phyloP scores from a whole-genome alignment of 345 rosid genomes.

The Angophora floribunda region DNA sequence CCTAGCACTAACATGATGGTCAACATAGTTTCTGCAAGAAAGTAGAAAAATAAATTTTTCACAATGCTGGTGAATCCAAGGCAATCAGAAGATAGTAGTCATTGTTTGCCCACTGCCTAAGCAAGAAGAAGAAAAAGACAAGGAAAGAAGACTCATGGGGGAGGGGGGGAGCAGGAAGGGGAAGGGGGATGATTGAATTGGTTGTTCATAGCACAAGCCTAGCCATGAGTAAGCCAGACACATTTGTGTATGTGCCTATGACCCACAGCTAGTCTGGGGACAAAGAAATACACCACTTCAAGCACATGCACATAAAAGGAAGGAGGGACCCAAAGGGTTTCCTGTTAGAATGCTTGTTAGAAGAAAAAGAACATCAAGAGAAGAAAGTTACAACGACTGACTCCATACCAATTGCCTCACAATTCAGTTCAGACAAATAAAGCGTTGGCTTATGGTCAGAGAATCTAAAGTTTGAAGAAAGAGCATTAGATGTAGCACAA shows the following conservation, averaged over 20 bases:
- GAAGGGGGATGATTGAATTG: background rate
- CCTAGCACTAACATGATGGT: constrained; percentile 90
- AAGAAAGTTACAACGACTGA: background rate
- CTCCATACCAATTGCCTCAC: background rate
- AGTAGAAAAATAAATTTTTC: background rate
- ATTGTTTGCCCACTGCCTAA: background rate
- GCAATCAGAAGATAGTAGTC: background rate
- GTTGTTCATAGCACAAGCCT: background rate
- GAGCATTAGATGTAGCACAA: background rate
- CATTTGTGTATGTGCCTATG: background rate
- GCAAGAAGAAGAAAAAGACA: background rate
- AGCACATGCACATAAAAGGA: background rate
- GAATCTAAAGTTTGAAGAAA: background rate
- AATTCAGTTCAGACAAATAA: background rate
- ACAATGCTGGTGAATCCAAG: background rate
- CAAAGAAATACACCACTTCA: background rate
- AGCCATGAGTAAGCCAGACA: background rate
- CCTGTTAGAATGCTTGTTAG: background rate
- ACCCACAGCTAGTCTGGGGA: background rate
- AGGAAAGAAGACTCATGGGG: background rate
- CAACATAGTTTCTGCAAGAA: constrained; percentile 79
- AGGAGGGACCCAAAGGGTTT: background rate
- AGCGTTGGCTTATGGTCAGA: background rate
- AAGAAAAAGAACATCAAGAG: background rate
- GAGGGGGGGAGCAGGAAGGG: background rate